Evolutionary conservation across 768 basidiomycete species (phyloP).

Genomic region (Cystobasidium tubakii): DNA sequence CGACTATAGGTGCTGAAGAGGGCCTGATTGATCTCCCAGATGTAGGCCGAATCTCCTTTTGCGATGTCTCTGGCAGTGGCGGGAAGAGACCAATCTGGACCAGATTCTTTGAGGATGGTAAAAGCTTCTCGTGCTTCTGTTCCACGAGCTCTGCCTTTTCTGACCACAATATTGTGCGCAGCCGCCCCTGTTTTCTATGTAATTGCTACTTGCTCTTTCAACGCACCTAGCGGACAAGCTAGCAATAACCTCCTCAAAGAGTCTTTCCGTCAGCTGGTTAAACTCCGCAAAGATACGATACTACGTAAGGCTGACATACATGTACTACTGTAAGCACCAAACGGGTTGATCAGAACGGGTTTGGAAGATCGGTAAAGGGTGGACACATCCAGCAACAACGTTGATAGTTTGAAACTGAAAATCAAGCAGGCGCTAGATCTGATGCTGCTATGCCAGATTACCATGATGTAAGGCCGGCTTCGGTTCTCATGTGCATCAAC

Average conservation of each 20-base stretch:
- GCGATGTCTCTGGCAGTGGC: not conserved
- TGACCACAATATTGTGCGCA: not conserved
- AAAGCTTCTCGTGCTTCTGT: no score
- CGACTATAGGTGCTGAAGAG: not conserved
- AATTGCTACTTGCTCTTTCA: not conserved
- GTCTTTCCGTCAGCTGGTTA: slow-evolving; percentile 10
- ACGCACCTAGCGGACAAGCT: not conserved
- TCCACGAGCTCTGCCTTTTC: no score
- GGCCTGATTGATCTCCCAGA: not conserved
- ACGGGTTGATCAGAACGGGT: no score
- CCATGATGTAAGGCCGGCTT: not conserved
- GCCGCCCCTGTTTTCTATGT: not conserved
- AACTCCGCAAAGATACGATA: not conserved
- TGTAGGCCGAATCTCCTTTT: not conserved
- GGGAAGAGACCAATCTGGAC: slow-evolving; percentile 13
- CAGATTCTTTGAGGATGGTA: slow-evolving; percentile 24
- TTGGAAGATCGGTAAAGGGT: no score
- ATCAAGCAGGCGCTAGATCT: not conserved
- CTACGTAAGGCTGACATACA: not conserved
- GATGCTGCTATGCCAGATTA: not conserved
- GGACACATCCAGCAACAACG: not conserved
- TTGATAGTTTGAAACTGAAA: slow-evolving; percentile 18
- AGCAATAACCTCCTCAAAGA: slow-evolving; percentile 5
- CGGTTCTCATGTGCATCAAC: no score
- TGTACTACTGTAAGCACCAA: slow-evolving; percentile 19